Conservation (phyloP, 1,139 yeast species). For the Hemisphaericaspora xylanilytica region DNA sequence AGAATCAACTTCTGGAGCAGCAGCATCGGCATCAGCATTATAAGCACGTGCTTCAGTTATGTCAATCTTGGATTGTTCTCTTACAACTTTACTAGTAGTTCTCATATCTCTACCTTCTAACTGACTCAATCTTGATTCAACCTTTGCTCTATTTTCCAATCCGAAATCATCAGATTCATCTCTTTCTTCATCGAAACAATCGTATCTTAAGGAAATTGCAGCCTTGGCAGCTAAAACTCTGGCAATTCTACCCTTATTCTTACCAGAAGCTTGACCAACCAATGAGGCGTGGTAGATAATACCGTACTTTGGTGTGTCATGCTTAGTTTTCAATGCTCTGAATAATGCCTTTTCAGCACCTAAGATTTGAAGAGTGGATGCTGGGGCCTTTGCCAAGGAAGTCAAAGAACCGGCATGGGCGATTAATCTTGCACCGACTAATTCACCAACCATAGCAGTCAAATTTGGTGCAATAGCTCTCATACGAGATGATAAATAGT, state of each 20-base stretch:
- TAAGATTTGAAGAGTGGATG: conserved; percentile 95
- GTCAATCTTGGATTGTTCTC: conserved; percentile 80
- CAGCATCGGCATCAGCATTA: conserved; percentile 95
- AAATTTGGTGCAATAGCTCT: conserved; percentile 97
- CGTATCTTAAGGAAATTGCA: conserved; percentile 98
- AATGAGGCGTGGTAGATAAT: conserved; percentile 94
- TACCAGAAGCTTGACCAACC: conserved; percentile 96
- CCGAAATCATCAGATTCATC: conserved; percentile 90
- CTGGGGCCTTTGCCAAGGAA: conserved; percentile 95
- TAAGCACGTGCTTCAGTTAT: conserved; percentile 78
- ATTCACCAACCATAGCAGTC: conserved; percentile 93
- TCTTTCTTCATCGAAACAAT: conserved; percentile 86
- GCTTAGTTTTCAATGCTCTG: conserved; percentile 97
- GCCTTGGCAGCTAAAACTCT: conserved; percentile 98
- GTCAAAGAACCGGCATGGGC: conserved; percentile 96
- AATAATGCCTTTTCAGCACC: conserved; percentile 99
- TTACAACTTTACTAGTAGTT: conserved; percentile 72
- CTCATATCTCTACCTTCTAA: conserved; percentile 92
- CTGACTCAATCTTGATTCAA: conserved; percentile 94
- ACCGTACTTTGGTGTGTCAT: conserved; percentile 98
- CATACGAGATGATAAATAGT: conserved; percentile 91
- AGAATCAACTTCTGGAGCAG: conserved; percentile 45
- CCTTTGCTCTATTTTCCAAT: conserved; percentile 85
- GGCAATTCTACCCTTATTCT: conserved; percentile 98
- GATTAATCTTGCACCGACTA: conserved; percentile 96